Evolutionary conservation across 2,329 filamentous ascomycete species (phyloP).

Genomic region (Leptosphaerulina australis): DNA sequence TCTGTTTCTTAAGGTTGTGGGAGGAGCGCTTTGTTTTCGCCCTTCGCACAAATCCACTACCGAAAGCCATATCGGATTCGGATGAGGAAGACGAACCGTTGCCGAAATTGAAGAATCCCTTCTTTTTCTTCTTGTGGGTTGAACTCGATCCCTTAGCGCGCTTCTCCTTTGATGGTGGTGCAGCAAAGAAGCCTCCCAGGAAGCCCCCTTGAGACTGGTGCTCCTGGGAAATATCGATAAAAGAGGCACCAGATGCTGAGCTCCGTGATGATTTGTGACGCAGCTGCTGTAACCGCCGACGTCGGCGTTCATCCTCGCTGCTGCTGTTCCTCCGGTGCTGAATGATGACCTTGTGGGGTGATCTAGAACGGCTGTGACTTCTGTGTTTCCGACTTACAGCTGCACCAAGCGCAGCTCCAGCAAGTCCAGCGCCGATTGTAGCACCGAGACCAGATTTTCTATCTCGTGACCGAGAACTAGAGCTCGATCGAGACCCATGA

Average conservation of each 20-base stretch:
- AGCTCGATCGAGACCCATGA: constrained; percentile 40
- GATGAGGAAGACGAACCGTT: constrained; percentile 55
- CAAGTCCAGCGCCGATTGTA: constrained; percentile 48
- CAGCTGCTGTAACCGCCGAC: constrained; percentile 33
- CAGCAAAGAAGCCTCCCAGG: constrained; percentile 65
- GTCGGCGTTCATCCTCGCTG: constrained; percentile 37
- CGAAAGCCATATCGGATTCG: constrained; percentile 56
- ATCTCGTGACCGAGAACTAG: constrained; percentile 47
- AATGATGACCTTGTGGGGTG: constrained; percentile 41
- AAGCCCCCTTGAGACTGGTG: constrained; percentile 53
- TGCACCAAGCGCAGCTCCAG: constrained; percentile 48
- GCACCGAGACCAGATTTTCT: constrained; percentile 46
- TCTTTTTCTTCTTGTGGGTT: constrained; percentile 48
- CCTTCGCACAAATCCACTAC: constrained; percentile 43
- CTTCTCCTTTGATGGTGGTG: constrained; percentile 50
- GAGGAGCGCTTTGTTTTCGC: constrained; percentile 31
- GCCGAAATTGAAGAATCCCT: constrained; percentile 57
- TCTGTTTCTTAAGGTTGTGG: constrained; percentile 39
- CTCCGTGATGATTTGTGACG: constrained; percentile 44
- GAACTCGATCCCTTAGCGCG: constrained; percentile 29
- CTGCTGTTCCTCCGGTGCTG: constrained; percentile 40
- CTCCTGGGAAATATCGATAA: constrained; percentile 69
- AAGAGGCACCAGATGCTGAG: constrained; percentile 58
- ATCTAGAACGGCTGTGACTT: constrained; percentile 45
- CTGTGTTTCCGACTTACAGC: constrained; percentile 37